Conservation (phyloP, 2,329 filamentous ascomycete genomes). For the Dothistroma septosporum region DNA sequence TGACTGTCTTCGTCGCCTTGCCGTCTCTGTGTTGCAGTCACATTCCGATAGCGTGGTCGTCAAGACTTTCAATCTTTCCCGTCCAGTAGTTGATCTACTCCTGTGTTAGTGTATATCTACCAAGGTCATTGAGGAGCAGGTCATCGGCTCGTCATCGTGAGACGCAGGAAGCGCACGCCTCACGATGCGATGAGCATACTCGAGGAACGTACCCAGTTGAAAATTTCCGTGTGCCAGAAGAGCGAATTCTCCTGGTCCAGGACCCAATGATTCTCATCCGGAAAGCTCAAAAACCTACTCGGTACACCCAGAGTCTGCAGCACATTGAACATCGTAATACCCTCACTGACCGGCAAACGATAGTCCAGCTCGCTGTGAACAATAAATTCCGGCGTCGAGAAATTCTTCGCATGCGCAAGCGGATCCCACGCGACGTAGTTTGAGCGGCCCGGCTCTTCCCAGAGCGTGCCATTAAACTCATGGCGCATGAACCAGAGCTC, state of each 20-base stretch:
- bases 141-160: no score
- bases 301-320: conserved; percentile 23
- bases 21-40: not conserved
- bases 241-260: conserved; percentile 20
- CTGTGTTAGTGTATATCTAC: no score
- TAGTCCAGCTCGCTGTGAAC: conserved; percentile 26
- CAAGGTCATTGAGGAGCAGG: no score
- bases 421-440: conserved; percentile 22
- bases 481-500: conserved; percentile 52
- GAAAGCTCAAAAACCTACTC: conserved; percentile 20
- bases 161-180: no score
- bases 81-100: conserved; percentile 22
- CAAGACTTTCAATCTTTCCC: conserved; percentile 20
- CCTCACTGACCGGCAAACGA: conserved; percentile 23
- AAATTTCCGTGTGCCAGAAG: conserved; percentile 26
- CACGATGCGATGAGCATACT: no score
- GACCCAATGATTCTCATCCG: conserved; percentile 24
- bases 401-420: conserved; percentile 21
- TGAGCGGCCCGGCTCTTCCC: conserved; percentile 36
- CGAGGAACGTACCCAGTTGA: conserved; percentile 9
- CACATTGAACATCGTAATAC: conserved; percentile 24
- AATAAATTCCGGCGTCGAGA: conserved; percentile 23
- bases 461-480: conserved; percentile 49
- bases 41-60: conserved; percentile 18
- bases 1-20: not conserved